Base-by-base conservation (phyloP, 306 rosid species). In the Styphnolobium japonicum region DNA sequence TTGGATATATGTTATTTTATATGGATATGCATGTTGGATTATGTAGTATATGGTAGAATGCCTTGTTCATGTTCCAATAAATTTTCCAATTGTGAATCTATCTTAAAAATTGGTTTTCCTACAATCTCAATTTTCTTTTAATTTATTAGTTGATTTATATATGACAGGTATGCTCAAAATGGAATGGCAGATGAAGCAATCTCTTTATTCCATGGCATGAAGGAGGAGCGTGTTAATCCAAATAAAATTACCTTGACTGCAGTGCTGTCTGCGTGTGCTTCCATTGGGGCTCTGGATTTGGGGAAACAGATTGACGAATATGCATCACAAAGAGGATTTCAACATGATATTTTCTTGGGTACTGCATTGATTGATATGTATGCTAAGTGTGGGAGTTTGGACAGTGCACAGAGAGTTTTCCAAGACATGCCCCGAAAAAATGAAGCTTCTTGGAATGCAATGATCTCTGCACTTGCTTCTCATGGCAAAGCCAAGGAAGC, bases 391-490 rank as follows among this genome's bases (percentile, higher is more conserved):
- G 98, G 98, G 51, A 91, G 88, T 86, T 82, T 94, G 83, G 93
- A 85, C 22, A 82, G 85, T 76, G 98, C 98, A 33, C 79, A 72
- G 69, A 73, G 90, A 85, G 87, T 94, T 65, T 94, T 92, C 79
- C 79, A 88, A 37, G 79, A 78, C 39, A 91, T 94, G 93, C 95
- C 97, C 62, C 85, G 5, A 19, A 94, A 91, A 82, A 92, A 92
- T 69, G 97, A 94, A 80, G 97, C 87, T 65, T 89, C 98, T 18
- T 94, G 98, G 98, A 94, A 92, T 80, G 95, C 95, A 63, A 92
- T 92, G 95, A 94, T 94, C 63, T 89, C 98, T 82, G 97, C 97
- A 8, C 92, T 92, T 86, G 98, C 97, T 80, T 91, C 89, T 84
- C 97, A 94, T 78, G 98, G 97, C 12, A 83, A 82, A 84, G 97